These are phyloP conservation scores for Leccinum ponderosum DNA, from an alignment of 1,284 basidiomycete genomes.

Conservation along the genomic window DNA sequence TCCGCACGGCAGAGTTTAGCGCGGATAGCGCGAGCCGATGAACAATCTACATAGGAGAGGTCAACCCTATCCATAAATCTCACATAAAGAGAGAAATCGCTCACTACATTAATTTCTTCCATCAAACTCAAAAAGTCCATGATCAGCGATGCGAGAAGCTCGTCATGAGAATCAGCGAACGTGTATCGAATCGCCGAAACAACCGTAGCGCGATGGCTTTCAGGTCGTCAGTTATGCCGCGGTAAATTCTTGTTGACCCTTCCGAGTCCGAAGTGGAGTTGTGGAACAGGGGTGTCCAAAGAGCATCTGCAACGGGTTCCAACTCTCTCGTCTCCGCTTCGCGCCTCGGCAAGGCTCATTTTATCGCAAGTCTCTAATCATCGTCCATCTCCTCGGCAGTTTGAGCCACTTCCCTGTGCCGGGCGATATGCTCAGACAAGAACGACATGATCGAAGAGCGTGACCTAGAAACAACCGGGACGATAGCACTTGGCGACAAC, in stretches of 20 bases:
- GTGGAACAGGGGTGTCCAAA: conserved; percentile 91
- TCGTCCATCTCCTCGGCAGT: conserved; percentile 45
- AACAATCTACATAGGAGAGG: conserved; percentile 61
- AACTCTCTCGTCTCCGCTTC: conserved; percentile 53
- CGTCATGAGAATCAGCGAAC: conserved; percentile 64
- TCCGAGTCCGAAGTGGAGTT: conserved; percentile 78
- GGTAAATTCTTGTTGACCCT: conserved; percentile 90
- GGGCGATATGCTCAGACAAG: conserved; percentile 16
- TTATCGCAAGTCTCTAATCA: conserved; percentile 53
- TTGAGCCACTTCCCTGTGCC: neutral
- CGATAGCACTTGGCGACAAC: conserved; percentile 15
- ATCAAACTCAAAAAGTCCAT: conserved; percentile 91
- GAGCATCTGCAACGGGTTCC: conserved; percentile 78
- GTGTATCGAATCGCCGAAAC: conserved; percentile 95
- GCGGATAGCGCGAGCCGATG: conserved; percentile 85
- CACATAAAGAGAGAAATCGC: conserved; percentile 23
- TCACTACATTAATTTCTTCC: conserved; percentile 81
- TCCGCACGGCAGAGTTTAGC: conserved; percentile 91
- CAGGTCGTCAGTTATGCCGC: conserved; percentile 95
- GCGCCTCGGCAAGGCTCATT: conserved; percentile 59
- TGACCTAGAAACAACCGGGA: conserved; percentile 3
- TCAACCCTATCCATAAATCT: conserved; percentile 1
- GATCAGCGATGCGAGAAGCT: conserved; percentile 75
- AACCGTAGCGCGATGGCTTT: conserved; percentile 87
- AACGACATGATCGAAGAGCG: conserved; percentile 10